Evolutionary conservation across 441 rosid species (phyloP), one percentile per base, ranked within the genome.

Genomic region (Omphalea diandra): DNA sequence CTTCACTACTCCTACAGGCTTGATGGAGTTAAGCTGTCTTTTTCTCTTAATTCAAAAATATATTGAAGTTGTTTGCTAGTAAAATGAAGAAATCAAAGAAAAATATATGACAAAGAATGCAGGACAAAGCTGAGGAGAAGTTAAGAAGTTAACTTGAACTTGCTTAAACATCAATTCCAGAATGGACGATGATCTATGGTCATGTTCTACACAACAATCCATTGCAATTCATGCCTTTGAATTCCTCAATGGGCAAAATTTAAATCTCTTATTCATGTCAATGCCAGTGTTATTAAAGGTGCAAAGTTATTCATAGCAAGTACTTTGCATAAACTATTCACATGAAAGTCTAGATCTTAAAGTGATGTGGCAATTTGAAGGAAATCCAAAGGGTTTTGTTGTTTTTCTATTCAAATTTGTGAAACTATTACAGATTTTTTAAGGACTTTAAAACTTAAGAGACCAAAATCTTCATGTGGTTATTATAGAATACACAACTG

Each of bases 71-170:
- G 50, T 49, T 56, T 53, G 32, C 35, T 55, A 24, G 61, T 36
- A 36, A 24, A 46, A 44, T 36, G 50, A 22, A 58, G 29, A 40
- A 22, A n/a, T 47, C 53, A 18, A 29, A 65, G 15, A 41, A 27
- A 32, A 50, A 61, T 20, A 22, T 2, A 29, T 20, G 15, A 67
- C 36, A 59, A 67, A 49, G 43, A 64, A 22, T 17, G 14, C 1
- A 38, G 22, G 40, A 27, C 35, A 44, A n/a, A 20, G 1, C 43
- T 4, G 18, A 54, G 69, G 64, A 54, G 9, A 71, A 53, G 38
- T 71, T 15, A 35, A 54, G 9, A 71, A 53, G 38, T 71, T 15
- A 35, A 54, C 11, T 55, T 50, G 9, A 22, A 52, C 27, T 36
- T 2, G 12, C 2, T 29, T 26, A 46, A 27, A 29, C 29, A 68